Base-by-base conservation (phyloP, 2,329 filamentous ascomycete species). In the Xylariaceae sp. region DNA sequence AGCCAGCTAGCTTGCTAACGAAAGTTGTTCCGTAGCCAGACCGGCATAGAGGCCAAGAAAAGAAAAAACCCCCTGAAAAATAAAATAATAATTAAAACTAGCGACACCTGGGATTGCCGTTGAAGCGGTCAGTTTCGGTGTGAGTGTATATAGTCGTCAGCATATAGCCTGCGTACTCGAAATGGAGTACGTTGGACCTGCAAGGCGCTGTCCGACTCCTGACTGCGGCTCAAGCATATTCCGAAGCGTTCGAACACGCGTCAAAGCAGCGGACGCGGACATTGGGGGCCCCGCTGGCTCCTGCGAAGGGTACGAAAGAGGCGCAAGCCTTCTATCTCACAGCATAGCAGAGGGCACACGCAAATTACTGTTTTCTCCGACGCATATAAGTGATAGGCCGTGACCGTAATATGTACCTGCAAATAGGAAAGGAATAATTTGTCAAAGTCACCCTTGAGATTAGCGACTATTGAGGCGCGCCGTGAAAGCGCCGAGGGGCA, bases 21-120 rank as follows among this genome's bases (percentile, higher is more conserved):
- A 55, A 16, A 43, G 16, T 23, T 32, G 20, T 23, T n/a, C 9
- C 18, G 36, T n/a, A 18, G 27, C 10, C 18, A 30, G 33, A 42
- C 49, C 4, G 39, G 45, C 49, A 53, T 42, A 53, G 48, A 56
- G 35, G 21, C n/a, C 18, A 4, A n/a, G 21, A 37, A 26, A 16
- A 26, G 30, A 21, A 4, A 36, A 24, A 33, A 15, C 15, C 15
- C 23, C 6, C 10, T 16, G 30, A 21, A 13, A 21, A n/a, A n/a
- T n/a, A n/a, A n/a, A n/a, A n/a, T n/a, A n/a, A n/a, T n/a, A n/a
- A n/a, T n/a, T n/a, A n/a, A n/a, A n/a, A n/a, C n/a, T n/a, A n/a
- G n/a, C n/a, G n/a, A n/a, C n/a, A n/a, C n/a, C n/a, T n/a, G n/a
- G n/a, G n/a, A n/a, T n/a, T n/a, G n/a, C n/a, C n/a, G n/a, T n/a